These are phyloP conservation scores for Mytilinidion resinicola DNA, from an alignment of 495 filamentous ascomycete genomes.

Conservation along the genomic window DNA sequence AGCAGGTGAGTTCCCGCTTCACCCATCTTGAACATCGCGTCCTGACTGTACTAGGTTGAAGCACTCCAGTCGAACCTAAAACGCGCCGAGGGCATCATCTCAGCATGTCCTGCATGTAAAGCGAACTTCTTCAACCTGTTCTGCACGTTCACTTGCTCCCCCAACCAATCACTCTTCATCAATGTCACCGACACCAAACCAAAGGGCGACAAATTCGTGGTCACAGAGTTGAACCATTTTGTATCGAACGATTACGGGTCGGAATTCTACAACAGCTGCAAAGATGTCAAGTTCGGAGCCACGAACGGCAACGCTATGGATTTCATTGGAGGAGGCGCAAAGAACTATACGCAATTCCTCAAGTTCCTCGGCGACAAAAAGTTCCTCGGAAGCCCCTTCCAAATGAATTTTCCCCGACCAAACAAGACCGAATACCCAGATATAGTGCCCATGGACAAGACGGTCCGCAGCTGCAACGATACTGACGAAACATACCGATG, in stretches of 20 bases:
- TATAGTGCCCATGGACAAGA: slow-evolving; percentile 61
- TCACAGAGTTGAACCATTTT: slow-evolving; percentile 87
- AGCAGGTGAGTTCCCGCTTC: slow-evolving; percentile 57
- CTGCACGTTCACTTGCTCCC: slow-evolving; percentile 95
- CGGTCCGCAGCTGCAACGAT: slow-evolving; percentile 79
- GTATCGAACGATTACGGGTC: slow-evolving; percentile 78
- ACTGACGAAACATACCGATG: slow-evolving; percentile 79
- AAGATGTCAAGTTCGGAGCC: slow-evolving; percentile 94
- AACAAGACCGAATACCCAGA: slow-evolving; percentile 46
- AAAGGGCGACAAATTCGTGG: slow-evolving; percentile 60
- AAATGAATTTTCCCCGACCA: slow-evolving; percentile 82
- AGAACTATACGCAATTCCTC: slow-evolving; percentile 76
- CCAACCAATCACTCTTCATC: slow-evolving; percentile 89
- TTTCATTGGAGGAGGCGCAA: slow-evolving; percentile 90
- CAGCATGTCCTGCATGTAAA: slow-evolving; percentile 90
- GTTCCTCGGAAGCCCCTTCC: slow-evolving; percentile 84
- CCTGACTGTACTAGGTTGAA: slow-evolving; percentile 51
- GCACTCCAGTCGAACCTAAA: slow-evolving; percentile 72
- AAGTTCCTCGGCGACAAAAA: slow-evolving; percentile 92
- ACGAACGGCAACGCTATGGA: slow-evolving; percentile 89
- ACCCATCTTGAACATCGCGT: not conserved
- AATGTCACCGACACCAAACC: slow-evolving; percentile 76
- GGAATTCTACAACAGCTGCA: slow-evolving; percentile 94
- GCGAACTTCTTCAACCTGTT: slow-evolving; percentile 97
- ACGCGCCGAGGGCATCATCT: slow-evolving; percentile 80